Percentiles rank a stretch among this genome's conserved stretches.
Conservation (phyloP, 768 basidiomycete species). For the Russula foetens region DNA sequence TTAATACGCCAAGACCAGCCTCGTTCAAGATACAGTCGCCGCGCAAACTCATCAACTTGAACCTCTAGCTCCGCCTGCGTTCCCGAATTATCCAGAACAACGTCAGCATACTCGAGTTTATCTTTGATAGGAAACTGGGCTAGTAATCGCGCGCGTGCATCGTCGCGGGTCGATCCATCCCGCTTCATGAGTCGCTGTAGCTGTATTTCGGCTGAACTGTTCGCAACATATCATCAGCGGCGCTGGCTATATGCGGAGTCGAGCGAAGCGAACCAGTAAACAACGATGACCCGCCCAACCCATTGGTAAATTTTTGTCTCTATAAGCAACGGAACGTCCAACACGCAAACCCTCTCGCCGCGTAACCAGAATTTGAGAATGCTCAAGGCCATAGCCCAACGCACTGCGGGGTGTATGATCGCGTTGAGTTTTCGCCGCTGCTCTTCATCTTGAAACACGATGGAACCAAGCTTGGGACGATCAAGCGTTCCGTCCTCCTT, state of each 20-base stretch:
- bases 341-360: constrained; percentile 70
- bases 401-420: constrained; percentile 90
- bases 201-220: constrained; percentile 78
- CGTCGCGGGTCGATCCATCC: constrained; percentile 54
- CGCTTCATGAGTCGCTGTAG: constrained; percentile 74
- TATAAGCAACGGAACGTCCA: constrained; percentile 90
- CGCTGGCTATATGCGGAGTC: background rate
- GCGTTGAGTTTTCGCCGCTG: constrained; percentile 69
- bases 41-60: constrained; percentile 41
- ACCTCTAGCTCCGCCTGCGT: constrained; percentile 54
- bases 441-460: constrained; percentile 73
- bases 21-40: constrained; percentile 34
- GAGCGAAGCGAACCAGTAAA: constrained; percentile 66
- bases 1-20: constrained; percentile 56
- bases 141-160: constrained; percentile 65
- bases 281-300: constrained; percentile 79
- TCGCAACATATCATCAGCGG: background rate
- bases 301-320: constrained; percentile 81
- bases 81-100: constrained; percentile 86
- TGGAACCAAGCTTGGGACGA: constrained; percentile 70
- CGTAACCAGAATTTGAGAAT: constrained; percentile 64
- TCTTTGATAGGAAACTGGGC: constrained; percentile 74
- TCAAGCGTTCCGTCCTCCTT: constrained; percentile 65
- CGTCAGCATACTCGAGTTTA: constrained; percentile 80
- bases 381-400: constrained; percentile 61